Base-by-base conservation (phyloP, 306 rosid genomes). In the Vigna reflexopilosa region DNA sequence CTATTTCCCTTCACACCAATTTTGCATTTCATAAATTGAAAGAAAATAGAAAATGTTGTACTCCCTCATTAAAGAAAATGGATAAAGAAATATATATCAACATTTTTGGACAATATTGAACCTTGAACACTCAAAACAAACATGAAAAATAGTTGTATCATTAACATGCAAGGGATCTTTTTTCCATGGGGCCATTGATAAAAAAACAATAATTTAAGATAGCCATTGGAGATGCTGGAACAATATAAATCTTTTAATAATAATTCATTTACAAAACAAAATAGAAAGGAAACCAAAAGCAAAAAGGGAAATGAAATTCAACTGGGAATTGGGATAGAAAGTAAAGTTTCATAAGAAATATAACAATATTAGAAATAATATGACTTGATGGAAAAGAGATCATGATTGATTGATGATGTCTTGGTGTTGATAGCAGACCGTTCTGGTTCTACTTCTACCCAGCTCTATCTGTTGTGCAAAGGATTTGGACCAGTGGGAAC, bases 401-500 rank as follows among this genome's bases (percentile, higher is more conserved):
- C 13, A 72, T 16, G 52, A 30, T 5, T 26, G 26, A 65, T 63
- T 8, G 50, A 65, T 67, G 58, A 36, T 77, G 52, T 52, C 45
- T 38, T 40, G 64, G 32, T 19, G 19, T 30, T 56, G 34, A 55
- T 16, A 61, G 11, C 20, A 4, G 28, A 34, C 42, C 73, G 7
- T 68, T 86, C 81, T 42, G 13, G 0, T 70, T 9, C 4, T 34
- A 40, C 2, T 36, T 36, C 42, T 36, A 36, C 8, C 2, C 2
- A 3, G 42, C 9, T 48, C 80, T 89, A 86, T 89, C 88, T 85
- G 85, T 92, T 94, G 79, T 94, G 98, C 14, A 94, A 82, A 44
- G 97, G 98, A 72, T 94, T 94, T 32, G 98, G 93, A 73, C 97
- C 96, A 0, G 96, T 94, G 2, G 98, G 98, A 77, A 92, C 96